Conservation (phyloP, 2,329 filamentous ascomycete genomes). For the Monosporascus sp. region DNA sequence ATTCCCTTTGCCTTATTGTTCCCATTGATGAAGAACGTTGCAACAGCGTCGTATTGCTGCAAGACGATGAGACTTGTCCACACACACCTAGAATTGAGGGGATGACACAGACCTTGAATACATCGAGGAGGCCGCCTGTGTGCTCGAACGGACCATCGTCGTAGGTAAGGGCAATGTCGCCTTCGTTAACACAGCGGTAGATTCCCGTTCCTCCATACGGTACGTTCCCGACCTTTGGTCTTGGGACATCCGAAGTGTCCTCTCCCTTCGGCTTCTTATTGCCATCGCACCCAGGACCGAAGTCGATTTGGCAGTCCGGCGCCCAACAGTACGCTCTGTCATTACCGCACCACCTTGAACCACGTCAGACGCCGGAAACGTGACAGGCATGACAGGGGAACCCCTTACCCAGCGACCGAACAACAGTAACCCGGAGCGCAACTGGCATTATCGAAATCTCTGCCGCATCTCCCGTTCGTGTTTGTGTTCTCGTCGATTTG, state of each 20-base stretch:
- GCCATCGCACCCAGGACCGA: background rate
- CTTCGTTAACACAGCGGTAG: conserved; percentile 6
- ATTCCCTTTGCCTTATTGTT: conserved; percentile 46
- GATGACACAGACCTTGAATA: background rate
- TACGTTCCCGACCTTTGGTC: conserved; percentile 3
- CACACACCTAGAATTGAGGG: background rate
- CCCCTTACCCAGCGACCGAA: background rate
- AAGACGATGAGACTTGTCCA: conserved; percentile 18
- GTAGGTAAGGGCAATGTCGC: conserved; percentile 22
- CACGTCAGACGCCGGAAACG: background rate
- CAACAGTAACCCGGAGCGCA: background rate
- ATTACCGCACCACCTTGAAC: background rate
- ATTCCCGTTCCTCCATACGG: conserved; percentile 8
- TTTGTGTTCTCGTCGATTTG: background rate
- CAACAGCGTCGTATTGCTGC: conserved; percentile 48
- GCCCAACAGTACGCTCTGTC: background rate
- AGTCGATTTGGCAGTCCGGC: background rate
- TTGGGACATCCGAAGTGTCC: conserved; percentile 2
- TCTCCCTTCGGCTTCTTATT: background rate
- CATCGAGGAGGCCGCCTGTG: conserved; percentile 17
- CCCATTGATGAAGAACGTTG: conserved; percentile 58
- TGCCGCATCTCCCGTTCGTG: background rate
- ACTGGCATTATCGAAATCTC: background rate
- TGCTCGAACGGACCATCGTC: conserved; percentile 17
- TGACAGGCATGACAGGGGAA: too few relatives aligned